These are phyloP conservation scores for Claviceps sp. DNA, from an alignment of 2,329 filamentous ascomycete genomes.

Conservation along the genomic window DNA sequence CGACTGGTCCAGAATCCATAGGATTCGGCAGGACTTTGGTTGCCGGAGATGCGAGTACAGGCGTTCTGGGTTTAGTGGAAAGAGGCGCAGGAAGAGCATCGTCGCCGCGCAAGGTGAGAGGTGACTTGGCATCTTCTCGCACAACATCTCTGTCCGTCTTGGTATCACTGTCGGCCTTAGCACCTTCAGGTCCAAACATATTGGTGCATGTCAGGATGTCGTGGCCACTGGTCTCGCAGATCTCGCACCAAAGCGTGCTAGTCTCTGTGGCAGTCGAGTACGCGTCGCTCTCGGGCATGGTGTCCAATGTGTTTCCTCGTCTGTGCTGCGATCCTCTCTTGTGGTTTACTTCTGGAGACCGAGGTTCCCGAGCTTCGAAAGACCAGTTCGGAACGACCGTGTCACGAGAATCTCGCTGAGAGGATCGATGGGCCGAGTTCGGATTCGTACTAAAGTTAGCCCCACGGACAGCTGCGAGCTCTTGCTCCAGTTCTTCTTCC, in stretches of 20 bases:
- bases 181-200: constrained; percentile 52
- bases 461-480: constrained; percentile 55
- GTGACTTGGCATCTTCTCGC: constrained; percentile 24
- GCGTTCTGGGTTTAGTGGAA: constrained; percentile 33
- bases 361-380: constrained; percentile 29
- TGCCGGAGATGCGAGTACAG: constrained; percentile 21
- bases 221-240: constrained; percentile 83
- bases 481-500: constrained; percentile 77
- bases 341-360: constrained; percentile 32
- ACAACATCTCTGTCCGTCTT: constrained; percentile 21
- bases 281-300: constrained; percentile 57
- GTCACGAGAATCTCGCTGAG: constrained; percentile 51
- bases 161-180: constrained; percentile 18
- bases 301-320: constrained; percentile 41
- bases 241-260: constrained; percentile 78
- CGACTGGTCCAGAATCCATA: constrained; percentile 54
- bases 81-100: constrained; percentile 41
- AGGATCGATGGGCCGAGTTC: constrained; percentile 34
- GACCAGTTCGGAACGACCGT: constrained; percentile 47
- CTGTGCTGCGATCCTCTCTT: constrained; percentile 23
- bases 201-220: constrained; percentile 91
- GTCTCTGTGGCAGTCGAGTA: constrained; percentile 60
- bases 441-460: constrained; percentile 15
- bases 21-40: constrained; percentile 43
- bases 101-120: constrained; percentile 24